These are phyloP conservation scores for Trichoderma sp. DNA, from an alignment of 2,329 filamentous ascomycete species.

Conservation along the genomic window DNA sequence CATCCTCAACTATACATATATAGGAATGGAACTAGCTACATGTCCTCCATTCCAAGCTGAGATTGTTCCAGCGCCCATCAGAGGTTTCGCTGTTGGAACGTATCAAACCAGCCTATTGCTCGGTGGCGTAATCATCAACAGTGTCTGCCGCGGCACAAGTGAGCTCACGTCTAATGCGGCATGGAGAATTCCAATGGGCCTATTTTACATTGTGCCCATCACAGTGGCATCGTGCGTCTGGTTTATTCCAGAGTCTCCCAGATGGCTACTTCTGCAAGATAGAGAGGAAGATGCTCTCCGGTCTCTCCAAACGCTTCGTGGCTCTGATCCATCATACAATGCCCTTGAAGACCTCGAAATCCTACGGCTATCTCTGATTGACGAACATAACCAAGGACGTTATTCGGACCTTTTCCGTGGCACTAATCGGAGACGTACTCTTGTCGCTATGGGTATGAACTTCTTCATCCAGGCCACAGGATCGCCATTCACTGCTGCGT, in stretches of 20 bases:
- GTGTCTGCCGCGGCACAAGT: slow-evolving; percentile 16
- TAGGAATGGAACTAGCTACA: slow-evolving; percentile 13
- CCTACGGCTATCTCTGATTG: neutral
- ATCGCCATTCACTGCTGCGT: slow-evolving; percentile 14
- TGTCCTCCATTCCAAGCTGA: slow-evolving; percentile 17
- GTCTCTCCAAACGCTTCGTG: slow-evolving; percentile 17
- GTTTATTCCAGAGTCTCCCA: slow-evolving; percentile 14
- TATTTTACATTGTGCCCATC: slow-evolving; percentile 3
- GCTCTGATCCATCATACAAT: slow-evolving; percentile 3
- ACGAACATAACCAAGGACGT: slow-evolving; percentile 3
- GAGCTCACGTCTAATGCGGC: slow-evolving; percentile 5
- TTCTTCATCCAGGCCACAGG: slow-evolving; percentile 17
- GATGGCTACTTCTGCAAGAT: slow-evolving; percentile 8
- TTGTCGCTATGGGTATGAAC: slow-evolving; percentile 19
- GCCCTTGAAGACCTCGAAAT: neutral
- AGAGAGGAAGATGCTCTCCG: slow-evolving; percentile 8
- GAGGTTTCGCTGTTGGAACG: slow-evolving; percentile 13
- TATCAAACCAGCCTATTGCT: slow-evolving; percentile 15
- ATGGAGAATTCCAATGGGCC: slow-evolving; percentile 18
- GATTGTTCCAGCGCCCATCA: slow-evolving; percentile 11
- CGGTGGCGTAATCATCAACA: slow-evolving; percentile 11
- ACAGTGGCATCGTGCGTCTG: slow-evolving; percentile 16
- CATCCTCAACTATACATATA: slow-evolving; percentile 18
- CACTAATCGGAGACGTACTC: slow-evolving; percentile 10
- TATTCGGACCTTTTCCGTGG: slow-evolving; percentile 6